Base-by-base conservation (phyloP, 202 grass and related monocot genomes). In the Dendrocalamus latiflorus region DNA sequence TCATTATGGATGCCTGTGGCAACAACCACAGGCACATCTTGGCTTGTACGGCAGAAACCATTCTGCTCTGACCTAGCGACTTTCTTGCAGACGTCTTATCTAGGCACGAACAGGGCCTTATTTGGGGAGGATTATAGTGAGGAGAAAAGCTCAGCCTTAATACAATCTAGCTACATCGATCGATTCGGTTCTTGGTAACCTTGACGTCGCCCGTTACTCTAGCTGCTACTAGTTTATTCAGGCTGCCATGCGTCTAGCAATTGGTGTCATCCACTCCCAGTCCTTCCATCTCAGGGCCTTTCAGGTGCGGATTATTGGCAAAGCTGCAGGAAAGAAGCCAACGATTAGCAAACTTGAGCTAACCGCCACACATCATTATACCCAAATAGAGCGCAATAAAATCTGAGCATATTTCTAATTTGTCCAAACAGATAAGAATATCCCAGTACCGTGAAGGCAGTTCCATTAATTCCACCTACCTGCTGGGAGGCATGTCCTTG, bases 261-360 rank as follows among this genome's bases (percentile, higher is more conserved):
- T 78, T 65, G 59, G 84, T 48, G 62, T 88, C 87, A 68, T 90
- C 87, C 1, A 47, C 34, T 41, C 58, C 84, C 1, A 84, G 57
- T 9, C 89, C 88, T 74, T 80, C 82, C 76, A 86, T 17, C 68
- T 83, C 82, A 1, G 82, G 91, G 14, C 79, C 70, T 74, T 89
- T 84, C 36, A 97, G 73, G 1, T 90, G 86, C 58, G 92, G 88
- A 82, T 94, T 94, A 34, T 93, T 91, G 70, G 88, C 86, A 64
- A 97, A 97, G 68, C 89, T 97, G 47, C 85, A 76, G 8, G 45
- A 65, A 20, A 26, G 13, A 81, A 24, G 41, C 22, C 30, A 6
- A 9, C 1, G 6, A 41, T 48, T 77, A 61, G 9, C 12, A 68
- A 1, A 76, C 16, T 2, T 51, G 6, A 53, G 7, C 50, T 53